Evolutionary conservation across 768 basidiomycete genomes (phyloP), one percentile per base, ranked within the genome.

Genomic region (Suillus decipiens): DNA sequence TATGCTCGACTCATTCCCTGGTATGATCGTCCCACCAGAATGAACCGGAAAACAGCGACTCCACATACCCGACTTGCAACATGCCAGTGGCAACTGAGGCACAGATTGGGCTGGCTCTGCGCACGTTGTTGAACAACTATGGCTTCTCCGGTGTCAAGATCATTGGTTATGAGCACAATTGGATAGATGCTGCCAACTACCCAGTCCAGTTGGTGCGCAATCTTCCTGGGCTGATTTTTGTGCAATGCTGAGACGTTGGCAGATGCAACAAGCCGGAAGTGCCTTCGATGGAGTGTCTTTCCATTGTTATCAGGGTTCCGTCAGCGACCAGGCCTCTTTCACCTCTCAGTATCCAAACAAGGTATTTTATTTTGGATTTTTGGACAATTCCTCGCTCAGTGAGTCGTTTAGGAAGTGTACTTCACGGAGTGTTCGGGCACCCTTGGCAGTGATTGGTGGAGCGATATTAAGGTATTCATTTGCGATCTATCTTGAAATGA

Each of bases 161-260:
- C 43, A 79, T 91, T 39, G 90, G 89, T 28, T 84, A 79, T 64
- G 85, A 90, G 68, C 90, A 92, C 67, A 92, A 93, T 69, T 93
- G 91, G 91, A 77, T 81, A 58, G 81, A 85, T 63, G 87, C 88
- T 15, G 84, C 78, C 7, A 73, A 78, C 14, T 92, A 92, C 66
- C 86, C 90, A 0, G 80, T 88, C 1, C 75, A 84, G 76, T 65
- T 81, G 78, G 83, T 84, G 45, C 60, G 79, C 70, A 5, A 34
- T 37, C 11, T n/a, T 45, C 33, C 41, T 22, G 6, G 22, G 2
- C 43, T 28, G 1, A 42, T 28, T 28, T 56, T 0, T 61, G 15
- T 6, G 53, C 50, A 17, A 37, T 15, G 5, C 59, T 68, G 37
- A 71, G 31, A 43, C 14, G n/a, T 5, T 55, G 60, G 19, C 58